These are phyloP conservation scores for Neltuma alba DNA, from an alignment of 306 rosid species.

Conservation along the genomic window DNA sequence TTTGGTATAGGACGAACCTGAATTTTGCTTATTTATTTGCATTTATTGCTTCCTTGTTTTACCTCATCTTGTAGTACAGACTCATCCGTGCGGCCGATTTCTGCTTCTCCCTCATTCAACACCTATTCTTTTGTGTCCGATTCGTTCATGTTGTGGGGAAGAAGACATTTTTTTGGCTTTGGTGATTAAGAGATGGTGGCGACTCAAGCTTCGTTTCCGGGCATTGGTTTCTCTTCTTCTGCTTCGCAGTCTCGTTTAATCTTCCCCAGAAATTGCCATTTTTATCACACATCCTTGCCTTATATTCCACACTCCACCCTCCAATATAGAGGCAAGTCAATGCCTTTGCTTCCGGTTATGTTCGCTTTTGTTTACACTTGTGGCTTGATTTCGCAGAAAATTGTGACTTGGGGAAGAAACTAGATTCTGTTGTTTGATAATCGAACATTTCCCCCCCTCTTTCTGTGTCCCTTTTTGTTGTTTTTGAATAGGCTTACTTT, in stretches of 20 bases:
- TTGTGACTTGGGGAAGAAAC: neutral
- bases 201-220: constrained; percentile 4
- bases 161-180: neutral
- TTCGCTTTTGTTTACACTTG: neutral
- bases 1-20: neutral
- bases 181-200: constrained; percentile 28
- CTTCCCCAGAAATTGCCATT: constrained; percentile 1
- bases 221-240: neutral
- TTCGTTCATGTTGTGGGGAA: neutral
- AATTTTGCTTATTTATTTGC: neutral
- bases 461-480: neutral
- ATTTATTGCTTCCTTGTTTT: neutral
- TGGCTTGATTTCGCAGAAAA: neutral
- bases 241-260: neutral
- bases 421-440: neutral
- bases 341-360: neutral
- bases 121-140: neutral
- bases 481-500: neutral
- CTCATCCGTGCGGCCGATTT: neutral
- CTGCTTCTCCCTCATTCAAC: neutral
- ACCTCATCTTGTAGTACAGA: neutral
- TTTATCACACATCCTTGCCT: neutral
- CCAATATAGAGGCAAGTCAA: constrained; percentile 27
- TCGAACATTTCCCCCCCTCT: neutral
- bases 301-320: neutral